phyloP scores from a whole-genome alignment of 345 rosid species.

The Syzygium jambos region DNA sequence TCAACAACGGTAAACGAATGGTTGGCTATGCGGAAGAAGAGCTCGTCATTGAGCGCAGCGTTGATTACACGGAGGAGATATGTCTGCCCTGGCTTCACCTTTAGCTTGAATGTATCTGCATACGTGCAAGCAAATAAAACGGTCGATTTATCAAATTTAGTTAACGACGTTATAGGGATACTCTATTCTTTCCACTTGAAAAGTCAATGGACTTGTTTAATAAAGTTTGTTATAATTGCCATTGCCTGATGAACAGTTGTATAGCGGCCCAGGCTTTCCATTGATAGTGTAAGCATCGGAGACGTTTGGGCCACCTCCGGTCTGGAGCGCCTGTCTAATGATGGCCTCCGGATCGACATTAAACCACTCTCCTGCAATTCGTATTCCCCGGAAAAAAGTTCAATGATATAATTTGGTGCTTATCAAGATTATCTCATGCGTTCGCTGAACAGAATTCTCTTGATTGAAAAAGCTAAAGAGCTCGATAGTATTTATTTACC shows the following conservation, averaged over 20 bases:
- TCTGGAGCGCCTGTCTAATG: conserved; percentile 52
- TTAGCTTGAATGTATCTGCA: conserved; percentile 55
- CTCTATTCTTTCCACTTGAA: neutral
- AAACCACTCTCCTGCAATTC: conserved; percentile 61
- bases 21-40: conserved; percentile 72
- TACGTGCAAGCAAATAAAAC: neutral
- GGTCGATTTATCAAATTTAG: neutral
- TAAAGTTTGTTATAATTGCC: neutral
- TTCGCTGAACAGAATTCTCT: neutral
- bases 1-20: conserved; percentile 59
- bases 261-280: conserved; percentile 76
- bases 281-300: conserved; percentile 72
- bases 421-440: neutral
- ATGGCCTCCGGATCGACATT: conserved; percentile 58
- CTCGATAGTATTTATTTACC: conserved; percentile 23
- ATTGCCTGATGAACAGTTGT: conserved; percentile 66
- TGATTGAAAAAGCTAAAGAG: neutral
- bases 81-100: conserved; percentile 58
- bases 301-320: conserved; percentile 61
- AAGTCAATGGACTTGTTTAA: neutral
- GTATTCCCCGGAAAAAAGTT: neutral
- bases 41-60: conserved; percentile 67
- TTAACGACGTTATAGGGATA: neutral
- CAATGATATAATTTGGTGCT: neutral
- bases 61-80: conserved; percentile 69